Percentiles rank a stretch among this genome's conserved stretches.
Evolutionary conservation across 2,329 filamentous ascomycete genomes (phyloP).

Genomic region (Fusarium sambucinum): DNA sequence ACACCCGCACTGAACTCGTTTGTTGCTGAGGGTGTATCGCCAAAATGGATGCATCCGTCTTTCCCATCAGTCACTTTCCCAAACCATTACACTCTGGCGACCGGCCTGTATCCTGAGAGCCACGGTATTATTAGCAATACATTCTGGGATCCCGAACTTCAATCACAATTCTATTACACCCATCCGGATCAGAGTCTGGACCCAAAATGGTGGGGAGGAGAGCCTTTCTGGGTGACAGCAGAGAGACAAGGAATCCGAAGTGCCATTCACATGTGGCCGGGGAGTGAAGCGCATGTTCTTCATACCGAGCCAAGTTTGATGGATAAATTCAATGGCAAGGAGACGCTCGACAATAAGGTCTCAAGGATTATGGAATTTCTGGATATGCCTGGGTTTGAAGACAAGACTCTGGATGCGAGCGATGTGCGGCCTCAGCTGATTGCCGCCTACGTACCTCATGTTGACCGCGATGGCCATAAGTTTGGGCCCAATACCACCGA

Average conservation of each 20-base stretch:
- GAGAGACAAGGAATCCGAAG: constrained; percentile 82
- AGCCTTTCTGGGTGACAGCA: constrained; percentile 94
- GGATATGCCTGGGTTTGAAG: constrained; percentile 81
- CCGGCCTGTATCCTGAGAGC: constrained; percentile 90
- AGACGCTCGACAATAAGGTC: constrained; percentile 80
- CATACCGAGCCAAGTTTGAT: constrained; percentile 81
- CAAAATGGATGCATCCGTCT: constrained; percentile 90
- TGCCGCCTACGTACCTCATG: constrained; percentile 92
- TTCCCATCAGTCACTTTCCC: constrained; percentile 98
- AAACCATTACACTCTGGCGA: constrained; percentile 94
- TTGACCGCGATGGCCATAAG: constrained; percentile 86
- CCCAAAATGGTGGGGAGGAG: constrained; percentile 93
- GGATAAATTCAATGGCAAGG: constrained; percentile 85
- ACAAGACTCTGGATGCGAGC: constrained; percentile 60
- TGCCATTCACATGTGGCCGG: constrained; percentile 98
- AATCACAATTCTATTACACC: constrained; percentile 90
- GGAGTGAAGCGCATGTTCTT: constrained; percentile 87
- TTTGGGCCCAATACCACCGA: constrained; percentile 97
- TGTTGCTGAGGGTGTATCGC: constrained; percentile 85
- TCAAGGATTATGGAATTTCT: constrained; percentile 83
- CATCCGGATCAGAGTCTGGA: constrained; percentile 80
- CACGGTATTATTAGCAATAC: constrained; percentile 95
- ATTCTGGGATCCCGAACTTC: constrained; percentile 86
- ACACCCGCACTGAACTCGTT: constrained; percentile 86
- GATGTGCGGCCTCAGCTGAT: constrained; percentile 87